Evolutionary conservation across 441 rosid genomes (phyloP), one percentile per base, ranked within the genome.

Genomic region (Rhodomyrtus psidioides): DNA sequence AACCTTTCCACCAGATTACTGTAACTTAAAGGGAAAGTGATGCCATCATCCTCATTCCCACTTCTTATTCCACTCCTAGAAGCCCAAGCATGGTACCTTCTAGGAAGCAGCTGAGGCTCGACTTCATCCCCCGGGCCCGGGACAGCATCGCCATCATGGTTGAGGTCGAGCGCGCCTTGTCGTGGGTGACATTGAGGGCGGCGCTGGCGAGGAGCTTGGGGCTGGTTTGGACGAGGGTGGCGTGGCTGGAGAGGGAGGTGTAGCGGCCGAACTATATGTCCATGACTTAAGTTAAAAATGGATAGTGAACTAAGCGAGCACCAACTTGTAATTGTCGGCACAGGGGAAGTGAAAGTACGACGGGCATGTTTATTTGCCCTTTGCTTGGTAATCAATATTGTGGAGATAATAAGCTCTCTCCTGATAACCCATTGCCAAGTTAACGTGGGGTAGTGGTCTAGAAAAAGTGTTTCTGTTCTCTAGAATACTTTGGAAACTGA

Each of bases 71-170:
- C 34, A 4, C 34, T 34, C 34, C 34, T 34, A 34, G 34, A 34
- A 34, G 34, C 34, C 34, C 34, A 34, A 34, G 34, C 34, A 34
- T 34, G 34, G 4, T 34, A 34, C 34, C 34, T 34, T 34, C 34
- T 34, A 2, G 34, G 34, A 34, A 34, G 34, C 34, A 34, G 34
- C 34, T 34, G 34, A 34, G 2, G 34, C 56, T 81, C 4, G 54
- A 83, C 49, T 89, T 91, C 85, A 91, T 83, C 6, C 91, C 85
- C 24, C 82, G 86, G n/a, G 86, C 84, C 81, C 86, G 56, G 26
- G 85, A 65, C 24, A 86, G 88, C 42, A 44, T 83, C 82, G 19
- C 76, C 85, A 86, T 86, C 56, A 55, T 46, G 76, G 79, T 7
- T 9, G 81, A 57, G 19, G 81, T 79, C 4, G 86, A 58, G 4